These are phyloP conservation scores for Pyrus betulifolia DNA, from an alignment of 306 rosid genomes.

Conservation along the genomic window DNA sequence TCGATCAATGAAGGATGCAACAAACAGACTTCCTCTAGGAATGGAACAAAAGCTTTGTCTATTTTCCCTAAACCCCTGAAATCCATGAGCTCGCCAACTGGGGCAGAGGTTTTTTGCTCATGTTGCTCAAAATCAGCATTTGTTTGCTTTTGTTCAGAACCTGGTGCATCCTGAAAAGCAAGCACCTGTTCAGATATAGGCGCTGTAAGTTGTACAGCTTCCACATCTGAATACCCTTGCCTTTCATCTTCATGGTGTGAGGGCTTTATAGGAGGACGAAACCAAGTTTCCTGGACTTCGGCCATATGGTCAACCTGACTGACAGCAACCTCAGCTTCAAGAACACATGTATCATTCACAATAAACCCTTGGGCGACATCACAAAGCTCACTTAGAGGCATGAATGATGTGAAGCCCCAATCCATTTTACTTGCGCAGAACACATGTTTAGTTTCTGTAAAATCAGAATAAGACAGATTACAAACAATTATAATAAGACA, in stretches of 20 bases:
- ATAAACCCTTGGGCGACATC: not conserved
- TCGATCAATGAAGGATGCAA: not conserved
- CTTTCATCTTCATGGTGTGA: not conserved
- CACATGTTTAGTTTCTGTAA: conserved; percentile 6
- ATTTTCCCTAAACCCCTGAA: not conserved
- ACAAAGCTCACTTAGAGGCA: conserved; percentile 10
- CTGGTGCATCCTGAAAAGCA: not conserved
- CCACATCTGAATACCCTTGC: not conserved
- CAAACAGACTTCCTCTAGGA: not conserved
- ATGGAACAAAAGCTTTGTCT: not conserved
- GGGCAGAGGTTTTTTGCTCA: no score
- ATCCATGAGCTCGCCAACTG: not conserved
- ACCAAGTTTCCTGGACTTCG: not conserved
- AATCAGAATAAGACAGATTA: not conserved
- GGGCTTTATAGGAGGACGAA: not conserved
- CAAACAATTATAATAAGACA: not conserved
- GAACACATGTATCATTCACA: conserved; percentile 3
- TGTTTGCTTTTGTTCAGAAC: not conserved
- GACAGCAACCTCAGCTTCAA: conserved; percentile 17
- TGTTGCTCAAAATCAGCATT: not conserved
- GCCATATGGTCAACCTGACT: conserved; percentile 4
- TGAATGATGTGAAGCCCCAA: conserved; percentile 16
- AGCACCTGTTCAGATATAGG: not conserved
- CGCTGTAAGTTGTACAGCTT: not conserved
- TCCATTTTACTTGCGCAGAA: conserved; percentile 3